A percentile compares a stretch with the other conserved stretches of the same genome.
phyloP scores from a whole-genome alignment of 495 filamentous ascomycete species.

The Penicillium salamii region DNA sequence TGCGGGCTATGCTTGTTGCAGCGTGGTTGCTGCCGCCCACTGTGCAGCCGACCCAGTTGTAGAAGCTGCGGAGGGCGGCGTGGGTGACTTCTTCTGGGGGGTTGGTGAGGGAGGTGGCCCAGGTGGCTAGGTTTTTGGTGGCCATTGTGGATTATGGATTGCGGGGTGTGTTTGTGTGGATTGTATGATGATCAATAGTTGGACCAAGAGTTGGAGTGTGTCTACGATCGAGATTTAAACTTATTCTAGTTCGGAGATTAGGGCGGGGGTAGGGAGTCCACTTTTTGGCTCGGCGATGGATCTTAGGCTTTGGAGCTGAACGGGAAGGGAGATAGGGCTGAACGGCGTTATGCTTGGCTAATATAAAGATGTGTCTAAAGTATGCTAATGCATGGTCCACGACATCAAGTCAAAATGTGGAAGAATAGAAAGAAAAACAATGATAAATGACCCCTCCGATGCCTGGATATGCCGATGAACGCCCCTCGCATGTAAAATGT shows the following conservation, averaged over 20 bases:
- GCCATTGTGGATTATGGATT: background rate
- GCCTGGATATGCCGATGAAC: background rate
- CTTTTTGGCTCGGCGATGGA: background rate
- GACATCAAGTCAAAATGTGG: no score
- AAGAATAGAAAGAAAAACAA: background rate
- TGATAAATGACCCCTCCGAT: background rate
- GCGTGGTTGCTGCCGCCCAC: conserved; percentile 47
- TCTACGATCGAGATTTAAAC: no score
- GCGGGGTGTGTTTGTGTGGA: no score
- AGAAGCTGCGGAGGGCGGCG: conserved; percentile 30
- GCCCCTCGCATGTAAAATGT: background rate
- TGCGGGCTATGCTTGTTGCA: conserved; percentile 44
- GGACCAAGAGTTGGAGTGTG: no score
- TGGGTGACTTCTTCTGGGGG: background rate
- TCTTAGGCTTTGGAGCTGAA: no score
- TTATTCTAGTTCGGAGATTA: background rate
- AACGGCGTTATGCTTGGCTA: no score
- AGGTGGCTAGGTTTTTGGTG: background rate
- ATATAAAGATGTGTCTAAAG: no score
- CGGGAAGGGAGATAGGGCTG: no score
- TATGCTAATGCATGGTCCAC: no score
- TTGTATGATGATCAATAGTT: no score
- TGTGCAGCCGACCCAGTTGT: conserved; percentile 54
- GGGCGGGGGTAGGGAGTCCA: background rate
- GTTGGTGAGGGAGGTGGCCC: background rate